Evolutionary conservation across 495 filamentous ascomycete species (phyloP).

Genomic region (Tuber borchii): DNA sequence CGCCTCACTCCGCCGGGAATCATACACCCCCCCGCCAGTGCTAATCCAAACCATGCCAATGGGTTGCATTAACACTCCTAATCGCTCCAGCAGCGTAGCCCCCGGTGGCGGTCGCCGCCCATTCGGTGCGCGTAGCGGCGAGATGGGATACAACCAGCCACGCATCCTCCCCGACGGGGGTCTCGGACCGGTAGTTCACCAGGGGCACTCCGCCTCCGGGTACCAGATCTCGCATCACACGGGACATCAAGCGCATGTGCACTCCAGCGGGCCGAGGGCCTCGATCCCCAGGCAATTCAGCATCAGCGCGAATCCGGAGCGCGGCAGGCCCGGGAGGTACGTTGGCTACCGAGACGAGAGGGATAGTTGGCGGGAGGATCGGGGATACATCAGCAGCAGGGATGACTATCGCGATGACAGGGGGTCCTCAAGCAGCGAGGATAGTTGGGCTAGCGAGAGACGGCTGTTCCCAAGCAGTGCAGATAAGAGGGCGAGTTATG

Average conservation of each 20-base stretch:
- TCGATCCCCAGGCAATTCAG: conserved; percentile 24
- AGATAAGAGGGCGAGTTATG: conserved; percentile 22
- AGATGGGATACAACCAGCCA: conserved; percentile 36
- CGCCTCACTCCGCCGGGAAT: conserved; percentile 16
- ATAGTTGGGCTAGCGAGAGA: conserved; percentile 26
- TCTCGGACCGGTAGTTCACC: conserved; percentile 27
- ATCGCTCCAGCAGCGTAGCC: neutral
- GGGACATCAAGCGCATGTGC: conserved; percentile 26
- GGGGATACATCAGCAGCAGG: neutral
- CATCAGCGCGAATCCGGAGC: conserved; percentile 13
- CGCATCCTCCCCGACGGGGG: conserved; percentile 23
- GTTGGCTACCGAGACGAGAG: conserved; percentile 26
- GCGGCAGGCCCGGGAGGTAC: conserved; percentile 18
- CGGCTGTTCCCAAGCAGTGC: conserved; percentile 15
- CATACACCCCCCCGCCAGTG: conserved; percentile 27
- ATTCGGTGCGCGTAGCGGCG: conserved; percentile 24
- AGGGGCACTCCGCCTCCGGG: conserved; percentile 14
- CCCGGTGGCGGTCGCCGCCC: conserved; percentile 19
- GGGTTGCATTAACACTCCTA: conserved; percentile 18
- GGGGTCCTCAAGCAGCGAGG: conserved; percentile 25
- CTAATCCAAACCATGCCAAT: conserved; percentile 34
- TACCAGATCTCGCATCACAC: conserved; percentile 29
- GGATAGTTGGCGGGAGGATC: neutral
- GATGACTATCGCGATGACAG: neutral
- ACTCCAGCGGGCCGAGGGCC: conserved; percentile 15